Evolutionary conservation across 2,329 filamentous ascomycete genomes (phyloP).

Genomic region (Aureobasidium lini): DNA sequence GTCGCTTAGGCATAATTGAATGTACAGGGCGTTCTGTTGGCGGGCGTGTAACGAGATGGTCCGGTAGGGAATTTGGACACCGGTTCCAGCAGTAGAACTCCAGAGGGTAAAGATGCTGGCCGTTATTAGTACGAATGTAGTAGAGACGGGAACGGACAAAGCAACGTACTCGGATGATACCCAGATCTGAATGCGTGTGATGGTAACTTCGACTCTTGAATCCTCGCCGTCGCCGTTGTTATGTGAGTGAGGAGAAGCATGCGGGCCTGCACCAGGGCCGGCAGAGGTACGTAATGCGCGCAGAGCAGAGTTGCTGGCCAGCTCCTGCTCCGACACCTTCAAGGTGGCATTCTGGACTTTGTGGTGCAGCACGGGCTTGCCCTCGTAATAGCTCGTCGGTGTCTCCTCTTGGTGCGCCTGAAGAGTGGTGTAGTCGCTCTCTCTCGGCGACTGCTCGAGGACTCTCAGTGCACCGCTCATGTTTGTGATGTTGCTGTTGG

Average conservation of each 20-base stretch:
- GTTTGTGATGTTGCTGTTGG: neutral
- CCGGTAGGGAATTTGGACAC: conserved; percentile 65
- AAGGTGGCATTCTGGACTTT: conserved; percentile 52
- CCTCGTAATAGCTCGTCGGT: conserved; percentile 62
- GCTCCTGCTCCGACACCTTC: conserved; percentile 49
- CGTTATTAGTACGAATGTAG: neutral
- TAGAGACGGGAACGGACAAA: neutral
- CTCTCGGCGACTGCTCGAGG: conserved; percentile 49
- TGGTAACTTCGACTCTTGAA: conserved; percentile 20
- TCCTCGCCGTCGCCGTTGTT: conserved; percentile 19
- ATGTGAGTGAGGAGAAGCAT: conserved; percentile 17
- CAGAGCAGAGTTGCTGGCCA: conserved; percentile 40
- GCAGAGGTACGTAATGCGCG: conserved; percentile 39
- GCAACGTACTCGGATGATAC: conserved; percentile 37
- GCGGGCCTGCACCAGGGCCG: conserved; percentile 24
- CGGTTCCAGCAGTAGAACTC: conserved; percentile 49
- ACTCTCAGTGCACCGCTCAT: conserved; percentile 27
- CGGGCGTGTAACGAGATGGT: conserved; percentile 68
- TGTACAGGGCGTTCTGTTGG: conserved; percentile 56
- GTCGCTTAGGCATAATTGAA: conserved; percentile 59
- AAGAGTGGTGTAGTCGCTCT: conserved; percentile 56
- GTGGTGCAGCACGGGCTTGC: conserved; percentile 64
- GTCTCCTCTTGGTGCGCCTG: conserved; percentile 65
- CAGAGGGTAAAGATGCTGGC: conserved; percentile 55
- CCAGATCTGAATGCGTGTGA: conserved; percentile 39